Evolutionary conservation across 176 grass and related monocot genomes (phyloP).

Genomic region (Olyra latifolia): DNA sequence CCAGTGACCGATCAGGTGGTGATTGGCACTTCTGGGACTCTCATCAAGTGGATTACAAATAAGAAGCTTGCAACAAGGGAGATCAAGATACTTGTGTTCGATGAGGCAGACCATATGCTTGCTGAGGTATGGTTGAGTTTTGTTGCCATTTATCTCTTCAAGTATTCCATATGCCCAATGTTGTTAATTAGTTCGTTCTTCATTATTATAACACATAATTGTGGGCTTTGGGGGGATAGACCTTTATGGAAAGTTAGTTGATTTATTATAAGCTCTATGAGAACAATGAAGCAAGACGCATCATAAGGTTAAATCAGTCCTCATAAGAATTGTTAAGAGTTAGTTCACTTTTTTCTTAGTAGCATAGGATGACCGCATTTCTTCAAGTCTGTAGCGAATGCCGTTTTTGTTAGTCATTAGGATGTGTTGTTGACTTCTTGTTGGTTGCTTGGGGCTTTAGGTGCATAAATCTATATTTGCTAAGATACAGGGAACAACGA

Average conservation of each 20-base stretch:
- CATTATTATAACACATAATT: neutral
- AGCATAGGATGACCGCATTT: neutral
- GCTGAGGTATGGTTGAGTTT: constrained; percentile 51
- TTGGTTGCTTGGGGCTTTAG: too few species aligned
- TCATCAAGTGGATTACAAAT: constrained; percentile 72
- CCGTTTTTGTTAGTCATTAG: neutral
- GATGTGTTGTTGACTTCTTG: too few species aligned
- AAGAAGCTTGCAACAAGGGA: constrained; percentile 64
- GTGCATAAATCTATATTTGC: neutral
- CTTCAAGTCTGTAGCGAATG: too few species aligned
- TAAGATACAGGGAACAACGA: neutral
- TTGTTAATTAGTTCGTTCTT: neutral
- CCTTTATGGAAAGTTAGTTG: neutral
- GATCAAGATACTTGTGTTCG: constrained; percentile 85
- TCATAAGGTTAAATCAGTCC: neutral
- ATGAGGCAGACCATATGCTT: constrained; percentile 87
- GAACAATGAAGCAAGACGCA: neutral
- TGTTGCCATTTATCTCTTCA: neutral
- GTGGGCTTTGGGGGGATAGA: neutral
- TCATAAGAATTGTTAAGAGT: neutral
- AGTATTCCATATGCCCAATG: neutral
- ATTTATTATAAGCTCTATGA: neutral
- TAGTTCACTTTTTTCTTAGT: neutral
- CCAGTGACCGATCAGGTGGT: constrained; percentile 74
- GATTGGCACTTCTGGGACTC: constrained; percentile 87